A percentile compares a stretch with the other conserved stretches of the same genome.
Evolutionary conservation across 2,329 filamentous ascomycete species (phyloP).

Genomic region (Penicillium sp.): DNA sequence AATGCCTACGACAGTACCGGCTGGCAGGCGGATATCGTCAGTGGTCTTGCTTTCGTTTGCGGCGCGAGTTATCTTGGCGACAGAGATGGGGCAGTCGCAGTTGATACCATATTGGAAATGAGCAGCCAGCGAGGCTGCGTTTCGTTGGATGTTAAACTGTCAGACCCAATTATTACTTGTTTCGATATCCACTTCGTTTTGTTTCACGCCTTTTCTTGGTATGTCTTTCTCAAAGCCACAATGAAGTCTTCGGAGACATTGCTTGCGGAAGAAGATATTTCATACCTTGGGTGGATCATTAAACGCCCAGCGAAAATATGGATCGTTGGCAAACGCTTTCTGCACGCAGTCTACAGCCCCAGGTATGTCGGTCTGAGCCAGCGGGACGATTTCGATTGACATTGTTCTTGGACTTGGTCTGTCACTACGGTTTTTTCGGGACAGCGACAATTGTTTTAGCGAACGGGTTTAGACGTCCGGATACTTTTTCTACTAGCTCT

Average conservation of each 20-base stretch:
- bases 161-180: slow-evolving; percentile 6
- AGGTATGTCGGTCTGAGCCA: slow-evolving; percentile 60
- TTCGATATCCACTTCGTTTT: slow-evolving; percentile 7
- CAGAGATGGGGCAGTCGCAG: slow-evolving; percentile 62
- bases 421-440: slow-evolving; percentile 19
- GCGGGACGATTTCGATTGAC: slow-evolving; percentile 54
- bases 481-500: slow-evolving; percentile 31
- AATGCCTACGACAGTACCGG: slow-evolving; percentile 60
- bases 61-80: slow-evolving; percentile 58
- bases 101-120: slow-evolving; percentile 69
- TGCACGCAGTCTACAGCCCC: slow-evolving; percentile 65
- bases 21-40: slow-evolving; percentile 8
- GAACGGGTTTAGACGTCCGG: slow-evolving; percentile 16
- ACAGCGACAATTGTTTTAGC: slow-evolving; percentile 11
- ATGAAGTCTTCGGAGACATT: neutral
- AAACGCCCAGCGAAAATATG: slow-evolving; percentile 66
- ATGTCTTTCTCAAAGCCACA: neutral
- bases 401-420: slow-evolving; percentile 32
- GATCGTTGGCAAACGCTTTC: slow-evolving; percentile 63
- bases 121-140: slow-evolving; percentile 61
- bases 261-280: slow-evolving; percentile 8
- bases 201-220: neutral
- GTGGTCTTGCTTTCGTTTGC: slow-evolving; percentile 19
- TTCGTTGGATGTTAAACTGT: slow-evolving; percentile 59
- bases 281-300: slow-evolving; percentile 55